These are phyloP conservation scores for Ceratocystis alfenasii DNA, from an alignment of 2,329 filamentous ascomycete genomes.

Conservation along the genomic window DNA sequence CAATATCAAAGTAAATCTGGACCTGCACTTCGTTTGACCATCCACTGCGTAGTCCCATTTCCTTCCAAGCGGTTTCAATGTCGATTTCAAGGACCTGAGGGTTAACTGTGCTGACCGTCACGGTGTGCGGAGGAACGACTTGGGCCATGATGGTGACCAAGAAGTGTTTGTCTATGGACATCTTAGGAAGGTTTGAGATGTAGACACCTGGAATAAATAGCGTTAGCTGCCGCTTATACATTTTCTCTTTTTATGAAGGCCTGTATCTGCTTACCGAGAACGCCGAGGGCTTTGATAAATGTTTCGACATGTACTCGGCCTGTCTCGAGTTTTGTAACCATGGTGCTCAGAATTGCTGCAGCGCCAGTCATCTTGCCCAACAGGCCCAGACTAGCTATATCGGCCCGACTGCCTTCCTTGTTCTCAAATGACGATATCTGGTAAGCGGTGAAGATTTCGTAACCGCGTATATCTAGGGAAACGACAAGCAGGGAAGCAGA, in stretches of 20 bases:
- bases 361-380: slow-evolving; percentile 82
- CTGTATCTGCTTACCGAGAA: slow-evolving; percentile 44
- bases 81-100: slow-evolving; percentile 63
- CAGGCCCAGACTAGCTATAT: slow-evolving; percentile 62
- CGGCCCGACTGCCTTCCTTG: slow-evolving; percentile 32
- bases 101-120: slow-evolving; percentile 44
- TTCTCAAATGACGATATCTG: slow-evolving; percentile 48
- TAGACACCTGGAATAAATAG: slow-evolving; percentile 50
- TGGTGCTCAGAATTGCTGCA: slow-evolving; percentile 58
- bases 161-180: slow-evolving; percentile 52
- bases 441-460: slow-evolving; percentile 71
- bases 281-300: slow-evolving; percentile 67
- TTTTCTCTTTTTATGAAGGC: slow-evolving; percentile 15
- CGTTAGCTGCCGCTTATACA: neutral
- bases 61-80: slow-evolving; percentile 62
- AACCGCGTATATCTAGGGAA: slow-evolving; percentile 52
- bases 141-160: slow-evolving; percentile 63
- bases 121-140: slow-evolving; percentile 55
- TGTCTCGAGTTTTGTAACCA: slow-evolving; percentile 38
- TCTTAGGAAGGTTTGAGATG: slow-evolving; percentile 53
- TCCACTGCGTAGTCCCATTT: slow-evolving; percentile 54
- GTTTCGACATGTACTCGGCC: slow-evolving; percentile 54
- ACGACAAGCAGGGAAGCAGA: slow-evolving; percentile 45
- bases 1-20: slow-evolving; percentile 44
- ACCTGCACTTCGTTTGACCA: slow-evolving; percentile 74